Base-by-base conservation (phyloP, 176 grass and related monocot species). In the Panicum miliaceum region DNA sequence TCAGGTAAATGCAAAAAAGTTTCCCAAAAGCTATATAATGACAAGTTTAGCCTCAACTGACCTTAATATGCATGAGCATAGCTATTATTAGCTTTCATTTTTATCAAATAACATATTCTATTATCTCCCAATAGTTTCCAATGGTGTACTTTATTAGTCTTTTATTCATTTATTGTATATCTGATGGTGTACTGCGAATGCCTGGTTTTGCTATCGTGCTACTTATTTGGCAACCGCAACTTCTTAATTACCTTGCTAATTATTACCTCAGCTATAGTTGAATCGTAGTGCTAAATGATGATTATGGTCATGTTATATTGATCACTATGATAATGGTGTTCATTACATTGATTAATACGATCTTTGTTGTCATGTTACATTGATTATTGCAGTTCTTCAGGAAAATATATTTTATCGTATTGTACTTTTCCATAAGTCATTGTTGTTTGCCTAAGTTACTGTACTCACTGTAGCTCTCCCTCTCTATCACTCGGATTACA, bases 141-240 rank as follows among this genome's bases (percentile, higher is more conserved):
- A 8, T 26, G 27, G 48, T 8, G 13, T 36, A 29, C 29, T 37
- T 38, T 51, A 71, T 60, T 72, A 72, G 15, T 32, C 38, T 71
- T n/a, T n/a, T n/a, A n/a, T n/a, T n/a, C n/a, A n/a, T 79, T 61
- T 47, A 46, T 37, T 79, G 64, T 13, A n/a, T 85, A 70, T 25
- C 13, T 2, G 6, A 79, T 51, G 42, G 14, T 61, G 65, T 71
- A 59, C 19, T 61, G 42, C 37, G 9, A 45, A 70, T 26, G 48
- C 41, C 2, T 77, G n/a, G 6, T 67, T 56, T 34, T 38, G 22
- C n/a, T 76, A 14, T 40, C 4, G 9, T 40, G 38, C 35, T 40
- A 79, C 54, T 80, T 76, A 72, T 22, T 48, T 62, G 26, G 41
- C 32, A 71, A 78, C 27, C 20, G 36, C 16, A 54, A 22, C 36